Percentiles rank a stretch among this genome's conserved stretches.
phyloP scores from a whole-genome alignment of 495 filamentous ascomycete genomes.

The Apiosordaria backusii region DNA sequence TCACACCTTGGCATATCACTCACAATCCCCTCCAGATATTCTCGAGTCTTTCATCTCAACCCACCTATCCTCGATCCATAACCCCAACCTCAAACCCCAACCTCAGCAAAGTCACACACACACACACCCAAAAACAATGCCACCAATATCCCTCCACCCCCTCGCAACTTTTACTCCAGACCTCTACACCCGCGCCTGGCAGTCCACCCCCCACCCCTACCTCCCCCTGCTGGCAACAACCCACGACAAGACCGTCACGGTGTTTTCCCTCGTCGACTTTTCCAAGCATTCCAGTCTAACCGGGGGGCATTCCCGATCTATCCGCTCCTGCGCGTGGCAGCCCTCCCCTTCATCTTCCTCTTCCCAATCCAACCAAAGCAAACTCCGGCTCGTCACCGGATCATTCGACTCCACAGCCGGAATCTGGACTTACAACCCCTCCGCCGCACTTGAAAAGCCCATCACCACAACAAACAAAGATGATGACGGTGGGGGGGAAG shows the following conservation, averaged over 20 bases:
- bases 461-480: slow-evolving; percentile 4
- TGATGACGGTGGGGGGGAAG: slow-evolving; percentile 26
- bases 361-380: slow-evolving; percentile 42
- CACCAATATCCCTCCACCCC: slow-evolving; percentile 21
- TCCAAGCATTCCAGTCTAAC: slow-evolving; percentile 71
- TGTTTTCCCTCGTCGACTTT: slow-evolving; percentile 82
- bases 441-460: slow-evolving; percentile 1
- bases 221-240: slow-evolving; percentile 86
- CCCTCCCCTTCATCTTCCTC: slow-evolving; percentile 57
- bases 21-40: background rate
- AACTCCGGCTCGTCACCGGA: slow-evolving; percentile 78
- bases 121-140: background rate
- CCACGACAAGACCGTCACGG: slow-evolving; percentile 76
- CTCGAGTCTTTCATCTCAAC: background rate
- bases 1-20: background rate
- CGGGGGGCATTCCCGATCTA: slow-evolving; percentile 83
- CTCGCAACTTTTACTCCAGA: slow-evolving; percentile 57
- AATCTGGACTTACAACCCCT: slow-evolving; percentile 68
- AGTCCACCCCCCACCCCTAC: slow-evolving; percentile 76
- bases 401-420: slow-evolving; percentile 88
- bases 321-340: slow-evolving; percentile 82
- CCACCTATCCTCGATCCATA: background rate
- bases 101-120: background rate
- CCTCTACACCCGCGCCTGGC: slow-evolving; percentile 82
- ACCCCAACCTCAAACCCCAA: background rate